Percentiles rank a stretch among this genome's conserved stretches.
These are phyloP conservation scores for Pseudopediastrum boryanum DNA, from an alignment of 139 green algal genomes.

Conservation along the genomic window DNA sequence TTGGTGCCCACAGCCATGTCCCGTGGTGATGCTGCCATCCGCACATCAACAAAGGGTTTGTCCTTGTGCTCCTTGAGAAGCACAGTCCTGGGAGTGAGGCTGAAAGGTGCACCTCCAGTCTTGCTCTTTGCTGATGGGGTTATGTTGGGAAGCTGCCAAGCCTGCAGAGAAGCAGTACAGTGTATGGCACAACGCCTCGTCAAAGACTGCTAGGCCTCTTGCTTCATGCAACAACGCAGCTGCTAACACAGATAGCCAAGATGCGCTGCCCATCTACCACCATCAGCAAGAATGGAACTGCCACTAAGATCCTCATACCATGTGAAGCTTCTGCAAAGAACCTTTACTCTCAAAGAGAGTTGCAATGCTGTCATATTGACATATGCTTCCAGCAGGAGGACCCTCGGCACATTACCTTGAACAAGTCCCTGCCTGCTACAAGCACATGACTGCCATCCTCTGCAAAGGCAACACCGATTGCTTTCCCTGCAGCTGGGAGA, in stretches of 20 bases:
- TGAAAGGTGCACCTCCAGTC: not conserved
- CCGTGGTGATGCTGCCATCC: not conserved
- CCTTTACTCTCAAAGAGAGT: not conserved
- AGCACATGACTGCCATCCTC: conserved; percentile 37
- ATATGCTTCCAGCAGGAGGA: conserved; percentile 25
- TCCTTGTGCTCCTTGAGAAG: conserved; percentile 43
- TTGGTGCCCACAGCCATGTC: conserved; percentile 7
- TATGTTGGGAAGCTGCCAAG: conserved; percentile 28
- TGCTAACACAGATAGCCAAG: not conserved
- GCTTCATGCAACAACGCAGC: not conserved
- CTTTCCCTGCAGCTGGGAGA: conserved; percentile 12
- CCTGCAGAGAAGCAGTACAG: conserved; percentile 14
- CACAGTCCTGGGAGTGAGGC: conserved; percentile 35
- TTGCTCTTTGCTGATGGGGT: not conserved
- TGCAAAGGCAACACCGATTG: conserved; percentile 18
- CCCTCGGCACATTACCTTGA: conserved; percentile 2
- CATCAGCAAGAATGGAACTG: not conserved
- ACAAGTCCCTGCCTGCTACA: conserved; percentile 32
- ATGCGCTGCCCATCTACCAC: not conserved
- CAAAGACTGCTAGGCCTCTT: not conserved
- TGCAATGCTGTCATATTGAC: not conserved
- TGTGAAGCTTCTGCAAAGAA: not conserved
- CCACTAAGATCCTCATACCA: not conserved
- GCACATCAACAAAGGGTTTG: conserved; percentile 44
- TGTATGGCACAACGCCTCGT: not conserved